A percentile compares a stretch with the other conserved stretches of the same genome.
These are phyloP conservation scores for Ophiocordyceps camponoti-leonardi DNA, from an alignment of 2,329 filamentous ascomycete species.

Conservation along the genomic window DNA sequence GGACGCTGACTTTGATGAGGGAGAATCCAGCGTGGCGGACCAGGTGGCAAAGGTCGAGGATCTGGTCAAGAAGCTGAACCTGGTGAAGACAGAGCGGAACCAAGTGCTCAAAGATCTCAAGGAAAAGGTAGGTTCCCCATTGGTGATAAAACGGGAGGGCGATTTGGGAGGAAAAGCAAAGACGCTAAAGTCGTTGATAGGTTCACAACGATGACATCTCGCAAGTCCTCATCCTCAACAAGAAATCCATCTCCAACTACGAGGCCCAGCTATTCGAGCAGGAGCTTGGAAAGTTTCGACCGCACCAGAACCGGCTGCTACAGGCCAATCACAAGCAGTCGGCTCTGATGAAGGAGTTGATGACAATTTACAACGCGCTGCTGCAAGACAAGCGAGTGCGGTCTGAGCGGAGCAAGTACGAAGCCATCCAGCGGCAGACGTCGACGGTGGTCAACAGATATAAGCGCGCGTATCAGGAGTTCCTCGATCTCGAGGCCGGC, in stretches of 20 bases:
- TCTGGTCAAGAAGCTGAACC: constrained; percentile 73
- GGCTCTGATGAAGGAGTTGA: constrained; percentile 87
- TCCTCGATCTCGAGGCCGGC: constrained; percentile 74
- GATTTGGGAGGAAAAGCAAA: background rate
- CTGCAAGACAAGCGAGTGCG: constrained; percentile 88
- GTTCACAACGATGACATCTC: constrained; percentile 95
- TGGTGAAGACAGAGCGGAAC: constrained; percentile 79
- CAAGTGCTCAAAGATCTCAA: constrained; percentile 95
- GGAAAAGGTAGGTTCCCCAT: constrained; percentile 56
- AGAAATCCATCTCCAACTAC: constrained; percentile 85
- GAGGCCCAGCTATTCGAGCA: constrained; percentile 86
- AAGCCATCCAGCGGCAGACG: constrained; percentile 68
- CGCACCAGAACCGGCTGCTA: constrained; percentile 77
- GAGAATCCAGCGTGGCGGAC: constrained; percentile 62
- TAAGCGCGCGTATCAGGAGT: constrained; percentile 81
- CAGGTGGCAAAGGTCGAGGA: constrained; percentile 85
- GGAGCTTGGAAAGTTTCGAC: constrained; percentile 92
- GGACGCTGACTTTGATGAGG: constrained; percentile 83
- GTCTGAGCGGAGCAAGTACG: constrained; percentile 89
- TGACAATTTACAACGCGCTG: constrained; percentile 67
- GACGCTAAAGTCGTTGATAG: constrained; percentile 35
- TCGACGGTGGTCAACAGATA: constrained; percentile 72
- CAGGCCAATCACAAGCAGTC: constrained; percentile 94
- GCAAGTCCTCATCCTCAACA: constrained; percentile 92
- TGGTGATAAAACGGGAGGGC: background rate